A percentile compares a stretch with the other conserved stretches of the same genome.
Conservation (phyloP, 805 yeast species). For the Suhomyces faveliae region DNA sequence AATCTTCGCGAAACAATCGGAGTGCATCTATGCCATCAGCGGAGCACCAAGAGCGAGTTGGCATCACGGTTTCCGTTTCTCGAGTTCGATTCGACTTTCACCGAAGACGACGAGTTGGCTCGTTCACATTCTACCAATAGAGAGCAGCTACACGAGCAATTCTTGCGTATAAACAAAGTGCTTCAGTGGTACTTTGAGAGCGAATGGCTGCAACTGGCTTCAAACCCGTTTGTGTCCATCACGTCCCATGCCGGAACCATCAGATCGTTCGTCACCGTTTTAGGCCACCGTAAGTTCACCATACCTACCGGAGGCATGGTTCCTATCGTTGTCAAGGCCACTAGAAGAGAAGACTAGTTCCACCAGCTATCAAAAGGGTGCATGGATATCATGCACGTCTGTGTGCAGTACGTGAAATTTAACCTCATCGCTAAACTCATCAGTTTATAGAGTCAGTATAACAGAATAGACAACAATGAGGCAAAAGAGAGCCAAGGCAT, state of each 20-base stretch:
- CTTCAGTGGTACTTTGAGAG: slow-evolving; percentile 21
- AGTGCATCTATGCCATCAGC: slow-evolving; percentile 23
- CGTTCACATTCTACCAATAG: slow-evolving; percentile 7
- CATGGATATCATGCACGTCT: neutral
- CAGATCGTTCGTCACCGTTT: slow-evolving; percentile 22
- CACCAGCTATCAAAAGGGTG: too few relatives aligned
- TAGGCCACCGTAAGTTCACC: slow-evolving; percentile 30
- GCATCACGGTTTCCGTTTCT: slow-evolving; percentile 15
- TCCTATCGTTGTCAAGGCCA: slow-evolving; percentile 25
- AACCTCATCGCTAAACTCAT: slow-evolving; percentile 1
- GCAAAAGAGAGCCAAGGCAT: slow-evolving; percentile 92
- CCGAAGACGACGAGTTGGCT: slow-evolving; percentile 20
- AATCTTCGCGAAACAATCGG: slow-evolving; percentile 26
- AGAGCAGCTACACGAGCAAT: slow-evolving; percentile 20
- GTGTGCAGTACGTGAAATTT: neutral
- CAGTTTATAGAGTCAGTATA: neutral
- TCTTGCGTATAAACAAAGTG: slow-evolving; percentile 20
- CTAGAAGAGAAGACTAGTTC: slow-evolving; percentile 10
- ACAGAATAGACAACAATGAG: slow-evolving; percentile 54
- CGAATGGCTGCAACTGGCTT: slow-evolving; percentile 5
- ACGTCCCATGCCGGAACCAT: slow-evolving; percentile 31
- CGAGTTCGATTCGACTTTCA: slow-evolving; percentile 19
- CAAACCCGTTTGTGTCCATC: slow-evolving; percentile 16
- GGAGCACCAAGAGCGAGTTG: slow-evolving; percentile 17
- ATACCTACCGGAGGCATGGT: slow-evolving; percentile 31